Conservation (phyloP, 2,329 filamentous ascomycete species). For the Fusarium sp. region DNA sequence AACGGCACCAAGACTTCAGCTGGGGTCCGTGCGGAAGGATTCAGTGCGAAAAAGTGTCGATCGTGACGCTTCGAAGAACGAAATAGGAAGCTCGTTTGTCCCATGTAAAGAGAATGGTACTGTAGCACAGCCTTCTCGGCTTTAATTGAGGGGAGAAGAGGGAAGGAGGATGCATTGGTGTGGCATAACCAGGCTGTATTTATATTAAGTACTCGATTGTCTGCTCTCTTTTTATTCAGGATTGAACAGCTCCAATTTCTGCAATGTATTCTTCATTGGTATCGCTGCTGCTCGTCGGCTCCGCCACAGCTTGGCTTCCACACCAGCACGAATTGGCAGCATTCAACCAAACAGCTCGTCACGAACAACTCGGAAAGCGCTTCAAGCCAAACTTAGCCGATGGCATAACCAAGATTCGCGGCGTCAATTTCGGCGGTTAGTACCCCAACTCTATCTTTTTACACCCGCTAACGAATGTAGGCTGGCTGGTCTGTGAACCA, state of each 20-base stretch:
- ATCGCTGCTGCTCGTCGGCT: conserved; percentile 1
- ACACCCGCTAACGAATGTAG: background rate
- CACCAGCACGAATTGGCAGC: conserved; percentile 28
- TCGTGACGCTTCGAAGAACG: background rate
- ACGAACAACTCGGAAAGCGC: conserved; percentile 29
- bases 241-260: too few relatives aligned
- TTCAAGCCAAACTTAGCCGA: conserved; percentile 15
- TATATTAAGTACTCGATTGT: too few relatives aligned
- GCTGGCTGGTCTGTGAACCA: conserved; percentile 31
- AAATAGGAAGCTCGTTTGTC: background rate
- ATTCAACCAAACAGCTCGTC: conserved; percentile 31
- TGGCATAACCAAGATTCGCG: conserved; percentile 30
- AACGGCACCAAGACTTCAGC: background rate
- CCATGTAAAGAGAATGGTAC: background rate
- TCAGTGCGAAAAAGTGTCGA: background rate
- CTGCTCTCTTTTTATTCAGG: too few relatives aligned
- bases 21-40: background rate
- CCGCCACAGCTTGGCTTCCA: conserved; percentile 29
- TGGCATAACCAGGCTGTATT: background rate
- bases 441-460: accelerated
- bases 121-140: background rate
- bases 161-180: too few relatives aligned
- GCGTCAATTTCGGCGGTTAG: conserved; percentile 32
- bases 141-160: background rate
- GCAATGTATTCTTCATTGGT: background rate